Evolutionary conservation across 352 stramenopile genomes (phyloP).

Genomic region (Pythium periplocum): DNA sequence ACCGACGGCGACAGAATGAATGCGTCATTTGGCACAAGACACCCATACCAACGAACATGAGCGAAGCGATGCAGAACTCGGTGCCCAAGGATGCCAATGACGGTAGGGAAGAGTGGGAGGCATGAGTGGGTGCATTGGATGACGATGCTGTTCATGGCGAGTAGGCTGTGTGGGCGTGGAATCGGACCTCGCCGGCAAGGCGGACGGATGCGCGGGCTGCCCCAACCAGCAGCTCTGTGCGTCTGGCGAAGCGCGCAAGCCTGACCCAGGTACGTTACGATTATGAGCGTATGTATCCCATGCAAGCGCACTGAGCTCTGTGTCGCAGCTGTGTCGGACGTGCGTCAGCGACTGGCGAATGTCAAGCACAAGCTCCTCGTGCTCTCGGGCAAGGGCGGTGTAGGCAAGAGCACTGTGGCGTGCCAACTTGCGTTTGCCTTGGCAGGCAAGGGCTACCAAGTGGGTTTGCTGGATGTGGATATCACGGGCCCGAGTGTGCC

Average conservation of each 20-base stretch:
- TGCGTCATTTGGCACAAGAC: not conserved
- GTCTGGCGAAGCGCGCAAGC: conserved; percentile 85
- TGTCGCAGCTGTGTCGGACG: conserved; percentile 63
- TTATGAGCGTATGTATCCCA: too few relatives aligned
- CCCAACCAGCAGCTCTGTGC: conserved; percentile 96
- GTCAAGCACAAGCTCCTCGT: conserved; percentile 98
- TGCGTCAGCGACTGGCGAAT: conserved; percentile 74
- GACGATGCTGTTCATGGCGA: conserved; percentile 1
- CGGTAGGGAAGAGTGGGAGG: conserved; percentile 7
- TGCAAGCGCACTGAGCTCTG: conserved; percentile 15
- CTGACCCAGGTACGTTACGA: conserved; percentile 55
- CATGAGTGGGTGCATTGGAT: not conserved
- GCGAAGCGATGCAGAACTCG: conserved; percentile 29
- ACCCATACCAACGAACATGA: conserved; percentile 9
- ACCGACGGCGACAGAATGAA: not conserved
- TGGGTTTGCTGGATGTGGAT: conserved; percentile 98
- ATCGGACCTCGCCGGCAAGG: conserved; percentile 93
- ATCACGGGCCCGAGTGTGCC: conserved; percentile 98
- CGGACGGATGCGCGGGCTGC: conserved; percentile 93
- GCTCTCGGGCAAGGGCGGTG: conserved; percentile 98
- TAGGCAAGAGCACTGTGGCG: conserved; percentile 99
- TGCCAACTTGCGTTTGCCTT: conserved; percentile 97
- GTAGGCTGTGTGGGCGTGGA: conserved; percentile 92
- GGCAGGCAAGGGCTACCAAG: conserved; percentile 90
- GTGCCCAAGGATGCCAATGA: conserved; percentile 65